Evolutionary conservation across 1,284 basidiomycete species (phyloP), one percentile per base, ranked within the genome.

Genomic region (Fistulina hepatica): DNA sequence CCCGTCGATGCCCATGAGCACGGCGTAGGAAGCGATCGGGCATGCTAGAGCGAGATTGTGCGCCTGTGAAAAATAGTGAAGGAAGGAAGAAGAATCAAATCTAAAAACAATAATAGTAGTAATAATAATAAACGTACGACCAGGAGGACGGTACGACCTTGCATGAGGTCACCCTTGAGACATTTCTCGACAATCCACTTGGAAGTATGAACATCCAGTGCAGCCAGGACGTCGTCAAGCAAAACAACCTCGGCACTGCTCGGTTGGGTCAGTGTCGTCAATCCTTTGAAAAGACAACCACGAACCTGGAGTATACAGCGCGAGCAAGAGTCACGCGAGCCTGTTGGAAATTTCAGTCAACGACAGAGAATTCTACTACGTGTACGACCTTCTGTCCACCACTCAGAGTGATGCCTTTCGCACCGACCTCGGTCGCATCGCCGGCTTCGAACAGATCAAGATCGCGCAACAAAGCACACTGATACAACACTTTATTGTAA

Each of bases 171-270:
- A 4, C 83, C 80, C 30, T 60, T 57, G 56, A 90, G 72, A 47
- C 82, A 80, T 36, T 84, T 72, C 13, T 85, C 73, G 9, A 88
- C 73, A 41, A 89, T 78, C 72, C 73, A 85, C 45, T 73, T 73
- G 0, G 81, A 67, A 1, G 83, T 89, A 44, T 81, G 71, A 5
- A 76, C 69, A 49, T 73, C 71, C 3, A 75, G 56, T 8, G 71
- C 72, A 5, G 71, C 71, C 7, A 75, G 53, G 2, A 75, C 71
- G 52, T 84, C 81, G 52, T 76, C 73, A 26, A 77, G 60, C 3
- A 88, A 61, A 6, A 88, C 52, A 30, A 81, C 69, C 10, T 70
- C 58, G 1, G 80, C 73, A 46, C 44, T 46, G n/a, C 8, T 16
- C 19, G 21, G 21, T 11, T 13, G 24, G 10, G 23, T 36, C 22